Evolutionary conservation across 257 asterid species (phyloP).

Genomic region (Solanum bukasovii): DNA sequence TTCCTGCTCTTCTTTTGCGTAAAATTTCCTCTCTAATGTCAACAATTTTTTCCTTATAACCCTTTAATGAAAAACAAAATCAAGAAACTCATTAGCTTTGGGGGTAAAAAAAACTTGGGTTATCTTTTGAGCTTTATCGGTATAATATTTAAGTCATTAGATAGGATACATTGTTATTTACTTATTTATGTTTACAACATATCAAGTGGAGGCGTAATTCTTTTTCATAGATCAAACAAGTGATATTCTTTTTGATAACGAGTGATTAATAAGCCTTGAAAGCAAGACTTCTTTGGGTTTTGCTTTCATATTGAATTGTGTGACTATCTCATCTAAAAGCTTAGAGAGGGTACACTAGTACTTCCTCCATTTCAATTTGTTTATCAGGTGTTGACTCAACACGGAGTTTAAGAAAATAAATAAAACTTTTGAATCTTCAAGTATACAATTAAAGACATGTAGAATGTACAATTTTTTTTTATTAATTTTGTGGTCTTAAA

Average conservation of each 20-base stretch:
- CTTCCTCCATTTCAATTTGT: neutral
- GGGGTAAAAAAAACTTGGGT: neutral
- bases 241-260: neutral
- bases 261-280: neutral
- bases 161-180: neutral
- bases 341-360: neutral
- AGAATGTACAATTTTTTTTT: neutral
- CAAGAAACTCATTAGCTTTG: neutral
- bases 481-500: neutral
- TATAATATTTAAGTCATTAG: neutral
- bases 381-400: too few relatives aligned
- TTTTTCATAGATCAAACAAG: too few relatives aligned
- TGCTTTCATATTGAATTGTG: neutral
- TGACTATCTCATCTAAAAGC: neutral
- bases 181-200: neutral
- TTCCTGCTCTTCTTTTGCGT: too few relatives aligned
- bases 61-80: conserved; percentile 12
- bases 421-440: neutral
- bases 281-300: neutral
- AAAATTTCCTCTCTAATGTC: conserved; percentile 21
- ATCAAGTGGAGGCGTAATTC: neutral
- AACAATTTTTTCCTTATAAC: conserved; percentile 52
- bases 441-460: neutral
- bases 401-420: neutral
- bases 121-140: neutral